Conservation (phyloP, 1,139 yeast species). For the Saccharomyces hybrid region DNA sequence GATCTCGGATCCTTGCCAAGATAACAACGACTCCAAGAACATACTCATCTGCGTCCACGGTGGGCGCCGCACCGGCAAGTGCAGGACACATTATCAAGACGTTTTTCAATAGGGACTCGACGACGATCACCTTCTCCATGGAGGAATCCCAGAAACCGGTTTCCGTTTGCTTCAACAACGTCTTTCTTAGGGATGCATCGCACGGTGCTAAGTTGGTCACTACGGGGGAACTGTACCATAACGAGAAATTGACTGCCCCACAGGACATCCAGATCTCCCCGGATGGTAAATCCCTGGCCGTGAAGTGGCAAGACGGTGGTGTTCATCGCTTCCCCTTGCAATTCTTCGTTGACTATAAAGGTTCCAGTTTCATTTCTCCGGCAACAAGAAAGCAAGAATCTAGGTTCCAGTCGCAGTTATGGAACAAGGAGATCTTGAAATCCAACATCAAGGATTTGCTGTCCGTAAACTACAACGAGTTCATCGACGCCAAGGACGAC, state of each 20-base stretch:
- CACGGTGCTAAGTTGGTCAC: constrained; percentile 57
- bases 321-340: constrained; percentile 39
- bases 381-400: constrained; percentile 29
- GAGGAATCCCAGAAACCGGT: constrained; percentile 14
- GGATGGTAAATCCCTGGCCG: constrained; percentile 33
- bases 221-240: constrained; percentile 41
- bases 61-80: background rate
- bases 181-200: constrained; percentile 64
- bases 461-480: constrained; percentile 12
- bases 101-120: background rate
- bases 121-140: background rate
- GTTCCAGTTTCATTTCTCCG: constrained; percentile 35
- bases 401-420: constrained; percentile 34
- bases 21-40: background rate
- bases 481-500: constrained; percentile 35
- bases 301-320: constrained; percentile 54
- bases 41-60: background rate
- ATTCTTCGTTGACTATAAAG: constrained; percentile 41
- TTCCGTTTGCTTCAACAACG: constrained; percentile 41
- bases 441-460: constrained; percentile 18
- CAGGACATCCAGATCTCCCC: constrained; percentile 28
- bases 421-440: constrained; percentile 37
- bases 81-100: background rate
- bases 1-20: background rate
- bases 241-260: constrained; percentile 32